These are phyloP conservation scores for Cryptococcus sp. DNA, from an alignment of 1,284 basidiomycete genomes.

Conservation along the genomic window DNA sequence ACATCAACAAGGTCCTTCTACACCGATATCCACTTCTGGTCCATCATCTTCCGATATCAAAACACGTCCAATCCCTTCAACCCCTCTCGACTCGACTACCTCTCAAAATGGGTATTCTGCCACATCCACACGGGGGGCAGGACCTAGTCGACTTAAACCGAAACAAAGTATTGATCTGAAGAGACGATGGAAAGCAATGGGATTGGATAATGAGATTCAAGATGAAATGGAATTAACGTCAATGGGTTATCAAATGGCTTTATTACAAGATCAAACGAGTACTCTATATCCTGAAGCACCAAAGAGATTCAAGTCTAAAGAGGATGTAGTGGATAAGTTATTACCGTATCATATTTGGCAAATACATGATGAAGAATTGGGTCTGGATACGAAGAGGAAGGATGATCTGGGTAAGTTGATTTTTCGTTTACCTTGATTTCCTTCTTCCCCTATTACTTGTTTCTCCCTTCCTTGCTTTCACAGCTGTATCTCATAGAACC, in stretches of 20 bases:
- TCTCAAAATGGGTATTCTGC: no score
- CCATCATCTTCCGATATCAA: no score
- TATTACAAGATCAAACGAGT: constrained; percentile 32
- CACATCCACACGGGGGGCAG: no score
- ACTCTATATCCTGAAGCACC: constrained; percentile 26
- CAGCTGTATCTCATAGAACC: no score
- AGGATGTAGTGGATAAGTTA: constrained; percentile 34
- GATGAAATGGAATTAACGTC: not conserved
- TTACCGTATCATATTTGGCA: constrained; percentile 44
- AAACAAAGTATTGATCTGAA: not conserved
- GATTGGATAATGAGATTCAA: not conserved
- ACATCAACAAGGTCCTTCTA: no score
- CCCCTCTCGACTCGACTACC: no score
- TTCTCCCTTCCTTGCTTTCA: no score
- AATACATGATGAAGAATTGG: constrained; percentile 34
- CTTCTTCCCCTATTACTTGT: no score
- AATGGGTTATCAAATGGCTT: constrained; percentile 22
- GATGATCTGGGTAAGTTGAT: not conserved
- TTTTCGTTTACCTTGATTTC: not conserved
- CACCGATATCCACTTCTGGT: no score
- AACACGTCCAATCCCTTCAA: no score
- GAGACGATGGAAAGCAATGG: not conserved
- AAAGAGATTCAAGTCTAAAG: constrained; percentile 23
- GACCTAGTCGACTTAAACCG: no score
- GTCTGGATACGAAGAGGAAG: constrained; percentile 8